Conservation (phyloP, 176 grass and related monocot genomes). For the barley (Hordeum vulgare) region MorexV3_pseudomolecules_assembly NC_058519.1:588459681-588460180, state of each 20-base stretch:
- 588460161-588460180: too few species aligned
- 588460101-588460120: too few species aligned
- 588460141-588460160: too few species aligned
- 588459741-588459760: not conserved
- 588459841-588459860: not conserved
- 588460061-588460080: too few species aligned
- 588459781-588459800: not conserved
- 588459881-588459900: not conserved
- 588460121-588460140: too few species aligned
- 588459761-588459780: not conserved
- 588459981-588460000: too few species aligned
- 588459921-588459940: not conserved
- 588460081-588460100: too few species aligned
- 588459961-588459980: too few species aligned
- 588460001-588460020: too few species aligned
- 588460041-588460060: too few species aligned
- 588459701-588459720: not conserved
- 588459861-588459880: not conserved
- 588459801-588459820: conserved; percentile 3
- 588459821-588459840: not conserved
- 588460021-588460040: too few species aligned
- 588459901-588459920: not conserved
- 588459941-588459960: not conserved
- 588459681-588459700: conserved; percentile 35
- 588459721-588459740: conserved; percentile 23